A percentile compares a stretch with the other conserved stretches of the same genome.
Evolutionary conservation across 225 moss, liverwort and hornwort species (phyloP).

Genomic region (Anthoceros angustus): DNA sequence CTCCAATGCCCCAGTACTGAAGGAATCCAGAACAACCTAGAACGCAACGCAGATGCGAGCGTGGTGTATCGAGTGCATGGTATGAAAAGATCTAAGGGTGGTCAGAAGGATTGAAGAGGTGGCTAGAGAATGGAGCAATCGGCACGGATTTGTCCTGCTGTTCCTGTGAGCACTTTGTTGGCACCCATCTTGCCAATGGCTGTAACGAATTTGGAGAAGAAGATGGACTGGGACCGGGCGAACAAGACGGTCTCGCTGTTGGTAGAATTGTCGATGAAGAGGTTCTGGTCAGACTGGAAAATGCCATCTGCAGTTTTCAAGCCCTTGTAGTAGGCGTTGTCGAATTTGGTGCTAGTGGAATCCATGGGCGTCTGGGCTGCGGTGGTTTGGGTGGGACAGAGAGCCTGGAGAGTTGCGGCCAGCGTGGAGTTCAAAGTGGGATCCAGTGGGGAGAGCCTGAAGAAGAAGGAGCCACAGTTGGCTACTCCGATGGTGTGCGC

Average conservation of each 20-base stretch:
- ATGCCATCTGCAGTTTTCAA: conserved; percentile 8
- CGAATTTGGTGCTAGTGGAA: conserved; percentile 7
- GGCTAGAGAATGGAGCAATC: background rate
- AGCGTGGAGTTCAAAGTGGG: conserved; percentile 8
- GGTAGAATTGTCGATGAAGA: conserved; percentile 1
- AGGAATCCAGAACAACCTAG: no score
- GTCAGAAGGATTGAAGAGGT: no score
- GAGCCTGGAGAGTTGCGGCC: background rate
- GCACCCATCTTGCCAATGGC: conserved; percentile 14
- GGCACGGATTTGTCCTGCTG: conserved; percentile 4
- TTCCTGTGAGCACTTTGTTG: conserved; percentile 4
- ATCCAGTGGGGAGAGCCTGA: conserved; percentile 7
- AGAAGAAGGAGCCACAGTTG: conserved; percentile 11
- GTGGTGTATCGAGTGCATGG: no score
- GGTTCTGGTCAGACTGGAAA: conserved; percentile 10
- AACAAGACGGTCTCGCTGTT: background rate
- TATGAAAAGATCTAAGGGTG: no score
- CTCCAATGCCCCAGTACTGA: no score
- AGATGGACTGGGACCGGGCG: conserved; percentile 7
- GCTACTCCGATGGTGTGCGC: conserved; percentile 16
- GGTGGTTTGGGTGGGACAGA: conserved; percentile 9
- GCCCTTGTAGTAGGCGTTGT: conserved; percentile 8
- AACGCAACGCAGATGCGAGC: no score
- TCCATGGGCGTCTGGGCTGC: conserved; percentile 9
- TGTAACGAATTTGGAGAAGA: conserved; percentile 9